Evolutionary conservation across 2,329 filamentous ascomycete genomes (phyloP), one percentile per base, ranked within the genome.

Genomic region (Ophiocordyceps robertsii): DNA sequence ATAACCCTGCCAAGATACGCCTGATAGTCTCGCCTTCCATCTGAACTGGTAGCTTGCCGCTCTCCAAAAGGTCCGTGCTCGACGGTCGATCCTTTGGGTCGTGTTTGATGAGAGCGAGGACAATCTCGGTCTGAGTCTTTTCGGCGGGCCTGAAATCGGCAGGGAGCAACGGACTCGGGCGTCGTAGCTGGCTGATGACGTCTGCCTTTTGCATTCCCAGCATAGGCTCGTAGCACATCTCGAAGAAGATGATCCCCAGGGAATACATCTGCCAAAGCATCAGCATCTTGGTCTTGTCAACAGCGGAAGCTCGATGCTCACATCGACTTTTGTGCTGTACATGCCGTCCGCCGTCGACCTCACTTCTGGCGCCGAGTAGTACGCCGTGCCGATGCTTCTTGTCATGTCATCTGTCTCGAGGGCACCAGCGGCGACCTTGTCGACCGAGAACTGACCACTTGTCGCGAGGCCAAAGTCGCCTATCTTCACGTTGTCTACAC

Each of bases 381-480:
- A 83, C 0, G 86, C 82, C 13, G 92, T 98, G 8, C 77, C 77
- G 40, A 82, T 75, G 53, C 76, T 81, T 52, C 73, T 68, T 6
- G 84, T 88, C 69, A 88, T 77, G 49, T 88, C 82, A 38, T 67
- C 65, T 2, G 66, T 60, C 45, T 77, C 73, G 37, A 67, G 47
- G 16, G 47, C 53, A 33, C 60, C 65, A 8, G 59, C 52, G 3
- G 60, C 53, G 30, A 65, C 52, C 53, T 70, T 78, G 47, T 84
- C 81, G 6, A 72, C 63, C 3, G 77, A 73, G 49, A 84, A 80
- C 53, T 93, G 86, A 1, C 86, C 87, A 48, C 83, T 92, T 1
- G 89, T 96, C 16, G 92, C 92, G 31, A 98, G 70, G 5, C 92
- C 92, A 60, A 98, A 96, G 56, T 98, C 92, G 37, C 92, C 92